Percentiles rank a stretch among this genome's conserved stretches.
Evolutionary conservation across 2,329 filamentous ascomycete species (phyloP).

Genomic region (Pseudodiploospora longispora): DNA sequence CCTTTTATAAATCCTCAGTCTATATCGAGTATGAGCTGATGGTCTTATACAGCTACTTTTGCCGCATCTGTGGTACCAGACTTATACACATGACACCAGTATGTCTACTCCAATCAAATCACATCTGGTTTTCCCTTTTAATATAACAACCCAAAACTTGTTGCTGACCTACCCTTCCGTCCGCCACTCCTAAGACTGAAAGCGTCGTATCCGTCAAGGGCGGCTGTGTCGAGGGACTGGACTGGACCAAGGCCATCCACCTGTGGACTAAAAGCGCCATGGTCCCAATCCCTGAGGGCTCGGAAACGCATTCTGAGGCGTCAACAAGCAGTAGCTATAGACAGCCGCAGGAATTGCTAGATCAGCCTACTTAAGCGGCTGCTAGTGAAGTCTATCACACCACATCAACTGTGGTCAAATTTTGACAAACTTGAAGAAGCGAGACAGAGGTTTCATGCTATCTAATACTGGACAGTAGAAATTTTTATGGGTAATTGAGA

Average conservation of each 20-base stretch:
- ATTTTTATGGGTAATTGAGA: no score
- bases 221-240: slow-evolving; percentile 55
- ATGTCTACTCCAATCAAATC: slow-evolving; percentile 15
- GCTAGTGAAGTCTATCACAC: no score
- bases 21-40: slow-evolving; percentile 2
- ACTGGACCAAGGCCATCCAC: slow-evolving; percentile 54
- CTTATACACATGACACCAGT: slow-evolving; percentile 55
- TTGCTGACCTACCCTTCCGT: not conserved
- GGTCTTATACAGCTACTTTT: slow-evolving; percentile 47
- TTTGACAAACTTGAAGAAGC: no score
- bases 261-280: slow-evolving; percentile 62
- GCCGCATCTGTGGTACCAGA: slow-evolving; percentile 56
- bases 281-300: slow-evolving; percentile 59
- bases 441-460: no score
- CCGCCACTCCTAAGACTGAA: slow-evolving; percentile 33
- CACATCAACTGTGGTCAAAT: no score
- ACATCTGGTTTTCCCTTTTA: not conserved
- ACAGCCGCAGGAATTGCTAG: slow-evolving; percentile 35
- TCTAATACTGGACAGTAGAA: no score
- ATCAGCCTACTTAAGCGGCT: slow-evolving; percentile 29
- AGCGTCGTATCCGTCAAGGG: slow-evolving; percentile 58
- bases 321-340: slow-evolving; percentile 37
- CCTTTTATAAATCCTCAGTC: not conserved
- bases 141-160: not conserved
- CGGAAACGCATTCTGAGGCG: slow-evolving; percentile 48